Base-by-base conservation (phyloP, 768 basidiomycete genomes). In the Dacryopinax primogenitus region DNA sequence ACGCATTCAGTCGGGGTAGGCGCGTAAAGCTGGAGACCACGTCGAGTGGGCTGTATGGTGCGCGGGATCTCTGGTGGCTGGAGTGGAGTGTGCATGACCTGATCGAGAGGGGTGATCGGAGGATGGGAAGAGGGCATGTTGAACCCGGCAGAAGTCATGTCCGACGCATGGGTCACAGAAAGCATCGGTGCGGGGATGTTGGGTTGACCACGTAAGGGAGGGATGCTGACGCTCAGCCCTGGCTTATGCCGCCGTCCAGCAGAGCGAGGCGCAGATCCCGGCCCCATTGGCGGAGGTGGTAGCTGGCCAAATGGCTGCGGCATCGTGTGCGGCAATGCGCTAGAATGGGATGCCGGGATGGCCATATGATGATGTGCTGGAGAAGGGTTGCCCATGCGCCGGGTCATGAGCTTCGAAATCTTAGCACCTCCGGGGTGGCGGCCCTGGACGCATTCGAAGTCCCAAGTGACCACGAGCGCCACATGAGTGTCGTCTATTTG, bases 381-480 rank as follows among this genome's bases (percentile, higher is more conserved):
- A 16, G 62, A 33, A 23, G 21, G 62, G 16, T 34, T 33, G 33
- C 15, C 16, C 33, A 37, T 23, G 62, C 33, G 62, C 33, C 62
- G 62, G 7, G 33, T 33, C 62, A 62, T 62, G 11, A 62, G 62
- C n/a, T 62, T 34, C 32, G 62, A 62, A 34, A 62, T 33, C 62
- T 62, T 37, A 34, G 62, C 62, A 21, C 12, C 12, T 33, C 34
- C 44, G 65, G 67, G 45, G 37, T 33, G 28, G 66, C 62, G 51
- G 7, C 51, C 51, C 51, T 58, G 26, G 13, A 58, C 51, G 51
- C 51, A 58, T 33, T 66, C 68, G 32, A 70, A 58, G 63, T 70
- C 68, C 67, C 68, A 70, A 18, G 63, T 21, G 30, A 70, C 67
- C 41, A 70, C 69, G 41, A 71, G 66, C 0, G 70, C 68, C 37